Percentiles rank a stretch among this genome's conserved stretches.
phyloP scores from a whole-genome alignment of 371 early-diverging fungal species.

The Syncephalis plumigaleata region DNA sequence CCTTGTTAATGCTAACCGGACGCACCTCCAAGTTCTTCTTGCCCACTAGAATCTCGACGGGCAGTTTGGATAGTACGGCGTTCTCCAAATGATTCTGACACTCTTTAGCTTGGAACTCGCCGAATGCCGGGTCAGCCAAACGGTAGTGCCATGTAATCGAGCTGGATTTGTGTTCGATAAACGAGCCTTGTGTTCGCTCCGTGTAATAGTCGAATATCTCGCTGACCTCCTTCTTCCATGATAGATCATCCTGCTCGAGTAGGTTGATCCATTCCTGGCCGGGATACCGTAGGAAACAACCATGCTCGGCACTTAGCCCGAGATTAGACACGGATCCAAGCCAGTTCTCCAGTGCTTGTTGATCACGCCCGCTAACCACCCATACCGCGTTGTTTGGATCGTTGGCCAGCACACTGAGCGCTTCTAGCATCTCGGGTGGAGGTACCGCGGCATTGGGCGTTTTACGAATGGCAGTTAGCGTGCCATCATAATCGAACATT shows the following conservation, averaged over 20 bases:
- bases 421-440: conserved; percentile 37
- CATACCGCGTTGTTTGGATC: conserved; percentile 80
- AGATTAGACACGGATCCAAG: conserved; percentile 60
- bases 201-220: conserved; percentile 81
- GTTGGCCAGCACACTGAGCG: conserved; percentile 37
- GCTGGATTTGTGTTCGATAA: conserved; percentile 70
- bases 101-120: conserved; percentile 71
- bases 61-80: conserved; percentile 71
- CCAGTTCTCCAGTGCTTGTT: conserved; percentile 63
- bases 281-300: background rate
- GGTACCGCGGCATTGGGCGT: conserved; percentile 47
- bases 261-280: conserved; percentile 55
- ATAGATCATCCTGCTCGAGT: conserved; percentile 59
- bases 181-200: conserved; percentile 73
- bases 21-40: conserved; percentile 93
- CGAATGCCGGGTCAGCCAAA: conserved; percentile 71
- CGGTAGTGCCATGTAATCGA: conserved; percentile 87
- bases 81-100: conserved; percentile 82
- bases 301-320: conserved; percentile 35
- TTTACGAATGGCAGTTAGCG: conserved; percentile 56
- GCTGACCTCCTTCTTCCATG: conserved; percentile 71
- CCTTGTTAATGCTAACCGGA: conserved; percentile 62
- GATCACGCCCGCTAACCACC: conserved; percentile 86
- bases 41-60: conserved; percentile 86
- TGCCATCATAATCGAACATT: conserved; percentile 87